These are phyloP conservation scores for Podospora pseudoanserina DNA, from an alignment of 495 filamentous ascomycete genomes.

Conservation along the genomic window DNA sequence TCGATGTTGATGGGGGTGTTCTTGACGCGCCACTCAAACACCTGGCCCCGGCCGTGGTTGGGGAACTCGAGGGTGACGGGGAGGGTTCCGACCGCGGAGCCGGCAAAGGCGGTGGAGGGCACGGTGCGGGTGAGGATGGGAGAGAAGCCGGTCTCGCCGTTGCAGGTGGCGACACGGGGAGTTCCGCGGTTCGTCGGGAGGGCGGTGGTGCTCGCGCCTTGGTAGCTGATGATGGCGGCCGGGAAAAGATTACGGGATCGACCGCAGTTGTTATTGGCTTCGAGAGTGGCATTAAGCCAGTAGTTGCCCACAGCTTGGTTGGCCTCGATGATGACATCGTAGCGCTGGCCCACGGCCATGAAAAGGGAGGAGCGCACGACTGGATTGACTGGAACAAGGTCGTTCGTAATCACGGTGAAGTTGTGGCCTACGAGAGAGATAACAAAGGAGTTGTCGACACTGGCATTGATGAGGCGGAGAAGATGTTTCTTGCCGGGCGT, in stretches of 20 bases:
- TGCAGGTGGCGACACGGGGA: constrained; percentile 19
- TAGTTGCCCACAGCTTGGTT: constrained; percentile 51
- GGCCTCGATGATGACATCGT: constrained; percentile 65
- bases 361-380: constrained; percentile 40
- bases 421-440: constrained; percentile 53
- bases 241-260: constrained; percentile 24
- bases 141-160: constrained; percentile 25
- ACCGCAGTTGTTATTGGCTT: constrained; percentile 27
- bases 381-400: constrained; percentile 52
- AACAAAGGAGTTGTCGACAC: constrained; percentile 47
- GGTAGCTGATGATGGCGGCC: constrained; percentile 43
- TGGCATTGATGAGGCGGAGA: constrained; percentile 56
- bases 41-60: constrained; percentile 13
- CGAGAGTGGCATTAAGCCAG: constrained; percentile 51
- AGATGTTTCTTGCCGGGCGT: constrained; percentile 46
- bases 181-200: constrained; percentile 27
- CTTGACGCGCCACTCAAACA: constrained; percentile 37
- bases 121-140: constrained; percentile 26
- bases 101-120: constrained; percentile 11
- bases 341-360: constrained; percentile 66
- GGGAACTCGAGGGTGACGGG: constrained; percentile 17
- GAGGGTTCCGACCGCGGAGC: constrained; percentile 12
- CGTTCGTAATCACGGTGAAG: constrained; percentile 51
- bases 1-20: constrained; percentile 33
- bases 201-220: constrained; percentile 21